Base-by-base conservation (phyloP, 805 yeast genomes). In the Ogataea wickerhamii region DNA sequence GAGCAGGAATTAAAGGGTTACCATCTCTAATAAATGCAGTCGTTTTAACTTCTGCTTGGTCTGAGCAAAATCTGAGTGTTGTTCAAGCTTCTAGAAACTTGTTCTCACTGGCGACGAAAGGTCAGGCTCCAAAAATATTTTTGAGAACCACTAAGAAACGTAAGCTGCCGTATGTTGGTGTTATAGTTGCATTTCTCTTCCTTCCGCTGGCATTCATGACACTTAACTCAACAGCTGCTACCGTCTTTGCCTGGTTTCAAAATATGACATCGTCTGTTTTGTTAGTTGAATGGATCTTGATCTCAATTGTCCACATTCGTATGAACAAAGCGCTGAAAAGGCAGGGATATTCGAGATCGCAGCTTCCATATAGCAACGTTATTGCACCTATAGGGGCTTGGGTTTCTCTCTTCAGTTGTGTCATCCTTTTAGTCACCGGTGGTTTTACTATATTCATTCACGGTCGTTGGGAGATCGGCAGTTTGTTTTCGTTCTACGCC, bases 21-120 rank as follows among this genome's bases (percentile, higher is more conserved):
- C 88, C 86, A 30, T 79, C 78, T 46, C 73, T 86, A 30, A 70
- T 86, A 53, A 86, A 86, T 56, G 88, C 79, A 2, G 76, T 82
- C 55, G 79, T 84, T 10, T 43, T 67, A 12, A 47, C 59, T 5
- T 55, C 64, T 13, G 65, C 65, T 10, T 69, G 63, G 34, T 47
- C 87, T 8, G 87, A 87, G 32, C 82, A 83, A 11, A 83, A 81
- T 61, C 75, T 84, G 4, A 83, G 76, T 58, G 64, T 82, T 53
- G 79, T 78, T 58, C 74, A 75, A 52, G 78, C 80, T 32, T 77
- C 88, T 13, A 71, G 91, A 67, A 73, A 81, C 3, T 60, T 82
- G 24, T 81, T 77, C 53, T 79, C 83, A 16, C 64, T 83, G 49
- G 78, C 89, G 35, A 12, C 25, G 8, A 80, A 80, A 49, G 80